Percentiles rank a stretch among this genome's conserved stretches.
Conservation (phyloP, 2,329 filamentous ascomycete genomes). For the Neofusicoccum kwambonambiense region DNA sequence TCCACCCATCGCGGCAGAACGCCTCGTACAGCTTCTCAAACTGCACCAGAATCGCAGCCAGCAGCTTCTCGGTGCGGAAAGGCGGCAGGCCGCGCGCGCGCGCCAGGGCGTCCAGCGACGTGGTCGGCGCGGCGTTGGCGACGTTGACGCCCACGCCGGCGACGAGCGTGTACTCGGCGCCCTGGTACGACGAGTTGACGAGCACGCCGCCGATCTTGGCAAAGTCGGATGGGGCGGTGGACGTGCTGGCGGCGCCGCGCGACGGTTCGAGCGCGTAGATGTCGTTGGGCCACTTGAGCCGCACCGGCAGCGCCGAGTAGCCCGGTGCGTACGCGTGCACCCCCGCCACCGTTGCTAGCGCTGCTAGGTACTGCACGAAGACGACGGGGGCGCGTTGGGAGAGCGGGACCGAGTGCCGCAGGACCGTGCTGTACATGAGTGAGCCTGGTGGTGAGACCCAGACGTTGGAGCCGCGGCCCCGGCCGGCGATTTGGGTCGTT, state of each 20-base stretch:
- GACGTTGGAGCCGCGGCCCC: conserved; percentile 86
- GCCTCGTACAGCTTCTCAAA: conserved; percentile 75
- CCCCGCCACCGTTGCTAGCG: conserved; percentile 81
- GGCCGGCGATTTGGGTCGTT: conserved; percentile 81
- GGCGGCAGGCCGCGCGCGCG: conserved; percentile 45
- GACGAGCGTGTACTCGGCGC: conserved; percentile 77
- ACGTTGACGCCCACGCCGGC: conserved; percentile 82
- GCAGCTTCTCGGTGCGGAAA: conserved; percentile 74
- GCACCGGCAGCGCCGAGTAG: conserved; percentile 74
- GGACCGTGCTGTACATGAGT: conserved; percentile 82
- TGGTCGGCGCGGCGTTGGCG: conserved; percentile 80
- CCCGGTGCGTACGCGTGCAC: conserved; percentile 75
- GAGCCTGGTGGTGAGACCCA: conserved; percentile 89
- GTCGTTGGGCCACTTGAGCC: conserved; percentile 97
- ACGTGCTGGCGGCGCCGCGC: not conserved
- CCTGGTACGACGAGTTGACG: conserved; percentile 80
- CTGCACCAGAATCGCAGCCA: conserved; percentile 74
- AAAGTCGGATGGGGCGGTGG: conserved; percentile 53
- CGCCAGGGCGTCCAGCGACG: conserved; percentile 75
- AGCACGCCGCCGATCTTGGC: conserved; percentile 93
- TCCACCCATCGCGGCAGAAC: conserved; percentile 77
- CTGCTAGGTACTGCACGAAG: conserved; percentile 91
- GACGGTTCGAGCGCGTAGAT: conserved; percentile 53
- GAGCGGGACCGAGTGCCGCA: conserved; percentile 77
- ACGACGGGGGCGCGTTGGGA: conserved; percentile 75